A percentile compares a stretch with the other conserved stretches of the same genome.
These are phyloP conservation scores for Phycomyces nitens DNA, from an alignment of 192 early-diverging fungal genomes.

Conservation along the genomic window DNA sequence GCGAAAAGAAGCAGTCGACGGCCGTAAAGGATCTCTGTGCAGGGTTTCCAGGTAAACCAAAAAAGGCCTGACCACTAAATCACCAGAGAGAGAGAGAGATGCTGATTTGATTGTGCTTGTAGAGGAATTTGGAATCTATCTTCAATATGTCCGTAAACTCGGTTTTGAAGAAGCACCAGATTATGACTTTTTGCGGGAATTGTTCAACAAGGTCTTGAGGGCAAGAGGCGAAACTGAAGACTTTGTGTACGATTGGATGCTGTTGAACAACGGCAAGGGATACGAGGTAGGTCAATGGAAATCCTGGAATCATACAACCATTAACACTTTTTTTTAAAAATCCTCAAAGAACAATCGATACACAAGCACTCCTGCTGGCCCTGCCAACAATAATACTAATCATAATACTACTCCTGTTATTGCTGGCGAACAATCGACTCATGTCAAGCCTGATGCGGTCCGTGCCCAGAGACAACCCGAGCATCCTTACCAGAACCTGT, in stretches of 20 bases:
- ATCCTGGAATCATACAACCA: background rate
- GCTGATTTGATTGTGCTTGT: slow-evolving; percentile 4
- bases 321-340: no score
- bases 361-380: background rate
- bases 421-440: no score
- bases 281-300: slow-evolving; percentile 33
- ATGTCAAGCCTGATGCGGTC: no score
- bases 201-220: slow-evolving; percentile 78
- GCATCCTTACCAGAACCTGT: no score
- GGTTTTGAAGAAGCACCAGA: slow-evolving; percentile 95
- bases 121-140: slow-evolving; percentile 85
- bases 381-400: background rate
- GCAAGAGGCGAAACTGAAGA: slow-evolving; percentile 77
- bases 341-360: background rate
- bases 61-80: no score
- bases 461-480: no score
- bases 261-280: slow-evolving; percentile 55
- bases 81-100: no score
- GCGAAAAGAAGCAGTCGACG: slow-evolving; percentile 93
- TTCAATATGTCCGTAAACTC: slow-evolving; percentile 84
- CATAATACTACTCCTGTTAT: background rate
- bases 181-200: slow-evolving; percentile 84
- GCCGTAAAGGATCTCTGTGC: slow-evolving; percentile 86
- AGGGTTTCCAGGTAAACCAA: slow-evolving; percentile 77
- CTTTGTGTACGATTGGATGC: slow-evolving; percentile 93